Base-by-base conservation (phyloP, 2,329 filamentous ascomycete species). In the Monilinia laxa region DNA sequence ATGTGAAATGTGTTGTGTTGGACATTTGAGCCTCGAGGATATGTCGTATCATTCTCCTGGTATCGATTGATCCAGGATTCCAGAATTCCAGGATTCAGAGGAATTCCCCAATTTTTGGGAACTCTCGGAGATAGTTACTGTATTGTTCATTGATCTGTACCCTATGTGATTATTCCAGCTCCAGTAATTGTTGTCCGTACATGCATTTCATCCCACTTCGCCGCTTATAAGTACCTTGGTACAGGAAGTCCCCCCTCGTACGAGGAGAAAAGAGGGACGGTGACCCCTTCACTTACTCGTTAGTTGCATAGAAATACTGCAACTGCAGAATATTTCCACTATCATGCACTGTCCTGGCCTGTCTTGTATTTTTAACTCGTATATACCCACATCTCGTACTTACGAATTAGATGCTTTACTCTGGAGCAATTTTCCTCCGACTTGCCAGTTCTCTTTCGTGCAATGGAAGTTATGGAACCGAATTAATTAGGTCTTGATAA, bases 171-270 rank as follows among this genome's bases (percentile, higher is more conserved):
- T 25, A 16, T 64, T 64, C 45, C 23, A 58, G 45, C 62, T 51
- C 54, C 62, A 65, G 62, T 65, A 51, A 52, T 49, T 49, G 49
- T 63, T 58, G 54, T 45, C 53, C 55, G 54, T 40, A 49, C 63
- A 65, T 65, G 55, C 53, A 35, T 38, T 59, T 40, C 54, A 65
- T 65, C 45, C 58, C 58, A 62, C 58, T 62, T 52, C 28, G 58
- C 16, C 31, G 47, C 47, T 62, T 52, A 38, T 38, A 38, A 40
- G 38, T 45, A 35, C 31, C 31, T 35, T 35, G 5, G 31, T 35
- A 49, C 11, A 59, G 31, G 54, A 18, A 35, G 18, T 35, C 31
- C 23, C n/a, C 45, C 11, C 20, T 62, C 49, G 49, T 31, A 47
- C 57, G 28, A 59, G 25, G 45, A 31, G 57, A 58, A 42, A 40